phyloP scores from a whole-genome alignment of 1,284 basidiomycete genomes.

The Fomes fomentarius region DNA sequence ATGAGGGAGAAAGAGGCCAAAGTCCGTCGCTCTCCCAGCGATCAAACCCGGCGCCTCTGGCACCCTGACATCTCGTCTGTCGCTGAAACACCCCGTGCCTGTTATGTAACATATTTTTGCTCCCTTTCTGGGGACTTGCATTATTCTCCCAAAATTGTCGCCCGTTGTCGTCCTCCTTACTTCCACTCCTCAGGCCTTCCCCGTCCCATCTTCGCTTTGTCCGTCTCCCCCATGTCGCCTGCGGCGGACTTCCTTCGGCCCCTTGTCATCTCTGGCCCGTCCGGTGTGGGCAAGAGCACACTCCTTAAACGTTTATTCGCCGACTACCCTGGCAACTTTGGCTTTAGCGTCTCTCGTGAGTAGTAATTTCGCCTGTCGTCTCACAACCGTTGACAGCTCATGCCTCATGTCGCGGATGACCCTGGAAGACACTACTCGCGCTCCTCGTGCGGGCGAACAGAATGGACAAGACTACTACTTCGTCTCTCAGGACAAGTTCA shows the following conservation, averaged over 20 bases:
- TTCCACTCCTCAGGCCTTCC: slow-evolving; percentile 4
- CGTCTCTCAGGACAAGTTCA: slow-evolving; percentile 61
- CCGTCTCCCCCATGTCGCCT: slow-evolving; percentile 28
- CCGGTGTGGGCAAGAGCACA: slow-evolving; percentile 95
- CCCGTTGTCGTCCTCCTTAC: neutral
- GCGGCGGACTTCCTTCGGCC: slow-evolving; percentile 50
- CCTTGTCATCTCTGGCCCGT: slow-evolving; percentile 82
- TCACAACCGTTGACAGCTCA: slow-evolving; percentile 16
- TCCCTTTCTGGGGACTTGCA: slow-evolving; percentile 8
- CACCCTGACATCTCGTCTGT: neutral
- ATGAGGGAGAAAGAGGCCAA: slow-evolving; percentile 1
- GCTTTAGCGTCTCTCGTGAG: slow-evolving; percentile 94
- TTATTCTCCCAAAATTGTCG: slow-evolving; percentile 1
- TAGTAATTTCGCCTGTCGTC: slow-evolving; percentile 20
- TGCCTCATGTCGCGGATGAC: slow-evolving; percentile 15
- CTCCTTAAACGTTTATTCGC: slow-evolving; percentile 85
- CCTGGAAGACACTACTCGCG: slow-evolving; percentile 85
- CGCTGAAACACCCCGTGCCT: neutral
- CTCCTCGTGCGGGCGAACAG: slow-evolving; percentile 82
- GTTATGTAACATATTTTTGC: slow-evolving; percentile 5
- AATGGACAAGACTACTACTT: slow-evolving; percentile 86
- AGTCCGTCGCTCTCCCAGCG: slow-evolving; percentile 4
- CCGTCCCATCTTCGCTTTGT: slow-evolving; percentile 13
- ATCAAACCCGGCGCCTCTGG: slow-evolving; percentile 11
- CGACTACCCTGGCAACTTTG: slow-evolving; percentile 86